phyloP scores from a whole-genome alignment of 257 asterid genomes.

The Gentiana macrophylla region DNA sequence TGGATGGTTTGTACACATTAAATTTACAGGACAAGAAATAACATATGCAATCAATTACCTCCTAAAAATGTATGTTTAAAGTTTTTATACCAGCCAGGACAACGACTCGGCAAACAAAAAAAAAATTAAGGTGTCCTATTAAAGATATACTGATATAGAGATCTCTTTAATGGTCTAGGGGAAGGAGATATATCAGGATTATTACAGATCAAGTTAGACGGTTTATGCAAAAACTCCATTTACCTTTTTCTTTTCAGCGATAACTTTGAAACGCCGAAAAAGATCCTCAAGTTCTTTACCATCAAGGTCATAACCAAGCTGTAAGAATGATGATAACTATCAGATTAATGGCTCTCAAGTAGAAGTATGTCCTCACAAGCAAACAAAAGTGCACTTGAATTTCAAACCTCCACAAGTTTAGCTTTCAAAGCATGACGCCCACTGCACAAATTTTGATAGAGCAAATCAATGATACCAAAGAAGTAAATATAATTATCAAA shows the following conservation, averaged over 20 bases:
- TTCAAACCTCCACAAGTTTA: slow-evolving; percentile 72
- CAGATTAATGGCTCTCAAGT: slow-evolving; percentile 1
- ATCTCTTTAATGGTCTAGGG: no score
- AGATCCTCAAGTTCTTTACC: slow-evolving; percentile 85
- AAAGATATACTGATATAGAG: no score
- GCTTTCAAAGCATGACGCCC: slow-evolving; percentile 97
- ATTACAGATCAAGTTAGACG: no score
- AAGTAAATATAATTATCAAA: no score
- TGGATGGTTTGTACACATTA: no score
- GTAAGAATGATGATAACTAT: slow-evolving; percentile 15
- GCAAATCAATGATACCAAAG: neutral
- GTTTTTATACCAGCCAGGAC: no score
- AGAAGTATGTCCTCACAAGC: neutral
- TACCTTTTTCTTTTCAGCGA: slow-evolving; percentile 95
- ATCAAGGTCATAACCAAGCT: slow-evolving; percentile 91
- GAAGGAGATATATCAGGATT: no score
- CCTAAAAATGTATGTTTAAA: no score
- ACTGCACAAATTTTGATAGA: slow-evolving; percentile 32
- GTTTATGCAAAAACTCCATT: neutral
- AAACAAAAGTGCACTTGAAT: slow-evolving; percentile 5
- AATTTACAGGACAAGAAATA: no score
- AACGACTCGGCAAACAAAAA: no score
- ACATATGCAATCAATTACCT: no score
- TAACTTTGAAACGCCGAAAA: slow-evolving; percentile 80
- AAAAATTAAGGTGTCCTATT: no score